These are phyloP conservation scores for Leptomonas pyrrhocoris DNA, from an alignment of 208 protist species.

Conservation along the genomic window DNA sequence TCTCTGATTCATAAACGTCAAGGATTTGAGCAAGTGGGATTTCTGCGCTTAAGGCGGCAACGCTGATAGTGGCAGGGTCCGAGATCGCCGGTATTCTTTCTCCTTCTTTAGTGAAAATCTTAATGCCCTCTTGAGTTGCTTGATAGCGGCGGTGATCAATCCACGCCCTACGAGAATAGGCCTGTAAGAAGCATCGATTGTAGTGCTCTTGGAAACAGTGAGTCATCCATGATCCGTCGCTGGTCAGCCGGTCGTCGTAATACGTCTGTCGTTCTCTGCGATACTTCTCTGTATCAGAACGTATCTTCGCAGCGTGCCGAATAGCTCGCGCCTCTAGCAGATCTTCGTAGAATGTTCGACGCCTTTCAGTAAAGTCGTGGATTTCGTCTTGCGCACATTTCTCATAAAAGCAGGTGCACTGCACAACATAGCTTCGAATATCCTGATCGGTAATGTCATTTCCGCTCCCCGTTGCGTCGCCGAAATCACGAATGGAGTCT, in stretches of 20 bases:
- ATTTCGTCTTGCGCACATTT: constrained; percentile 46
- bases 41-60: constrained; percentile 22
- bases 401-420: constrained; percentile 52
- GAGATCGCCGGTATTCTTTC: constrained; percentile 29
- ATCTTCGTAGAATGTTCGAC: constrained; percentile 56
- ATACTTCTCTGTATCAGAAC: constrained; percentile 47
- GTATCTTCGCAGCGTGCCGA: constrained; percentile 50
- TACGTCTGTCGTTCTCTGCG: constrained; percentile 33
- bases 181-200: constrained; percentile 56
- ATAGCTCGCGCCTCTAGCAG: constrained; percentile 45
- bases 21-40: constrained; percentile 40
- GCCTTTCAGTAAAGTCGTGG: constrained; percentile 37
- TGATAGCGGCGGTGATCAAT: constrained; percentile 32
- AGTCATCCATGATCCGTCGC: constrained; percentile 46
- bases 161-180: constrained; percentile 49
- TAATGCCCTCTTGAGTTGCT: constrained; percentile 28
- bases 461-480: constrained; percentile 25
- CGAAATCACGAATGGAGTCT: constrained; percentile 38
- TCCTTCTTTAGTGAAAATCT: constrained; percentile 17
- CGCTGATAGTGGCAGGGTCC: constrained; percentile 26
- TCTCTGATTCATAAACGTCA: constrained; percentile 40
- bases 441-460: constrained; percentile 54
- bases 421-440: constrained; percentile 48
- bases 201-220: constrained; percentile 56
- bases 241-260: constrained; percentile 39